These are phyloP conservation scores for Phenoliferia sp. DNA, from an alignment of 1,284 basidiomycete genomes.

Conservation along the genomic window DNA sequence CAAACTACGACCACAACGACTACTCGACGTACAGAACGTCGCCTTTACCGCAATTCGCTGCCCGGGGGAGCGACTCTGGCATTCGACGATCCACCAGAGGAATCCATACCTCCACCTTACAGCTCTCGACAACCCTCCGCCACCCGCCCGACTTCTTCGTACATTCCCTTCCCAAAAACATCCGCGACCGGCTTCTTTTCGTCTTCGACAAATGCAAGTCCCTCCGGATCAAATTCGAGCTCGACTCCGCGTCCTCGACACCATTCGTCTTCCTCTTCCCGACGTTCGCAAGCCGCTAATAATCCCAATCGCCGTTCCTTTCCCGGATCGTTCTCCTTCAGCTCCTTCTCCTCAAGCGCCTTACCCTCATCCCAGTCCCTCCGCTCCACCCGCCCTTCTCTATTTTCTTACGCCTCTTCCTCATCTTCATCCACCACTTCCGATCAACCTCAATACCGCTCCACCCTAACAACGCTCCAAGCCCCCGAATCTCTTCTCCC, in stretches of 20 bases:
- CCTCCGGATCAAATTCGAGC: no score
- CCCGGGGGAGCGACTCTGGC: not conserved
- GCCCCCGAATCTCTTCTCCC: not conserved
- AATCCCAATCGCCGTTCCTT: not conserved
- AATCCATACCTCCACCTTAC: constrained; percentile 1
- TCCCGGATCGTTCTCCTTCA: not conserved
- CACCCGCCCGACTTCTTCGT: not conserved
- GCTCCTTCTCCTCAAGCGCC: not conserved
- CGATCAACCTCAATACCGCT: not conserved
- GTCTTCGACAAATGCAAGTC: no score
- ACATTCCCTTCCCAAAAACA: no score
- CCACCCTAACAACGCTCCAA: not conserved
- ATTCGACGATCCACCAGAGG: not conserved
- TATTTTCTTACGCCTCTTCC: not conserved
- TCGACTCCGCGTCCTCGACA: no score
- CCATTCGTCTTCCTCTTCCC: no score
- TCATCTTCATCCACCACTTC: not conserved
- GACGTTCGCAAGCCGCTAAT: no score
- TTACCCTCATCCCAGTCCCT: not conserved
- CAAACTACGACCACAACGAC: constrained; percentile 19
- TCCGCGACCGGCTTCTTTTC: no score
- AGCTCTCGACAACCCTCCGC: not conserved
- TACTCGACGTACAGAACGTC: constrained; percentile 13
- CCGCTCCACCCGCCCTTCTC: not conserved
- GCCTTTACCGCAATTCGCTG: constrained; percentile 18